phyloP scores from a whole-genome alignment of 1,139 yeast genomes.

The Yamadazyma sp. region DNA sequence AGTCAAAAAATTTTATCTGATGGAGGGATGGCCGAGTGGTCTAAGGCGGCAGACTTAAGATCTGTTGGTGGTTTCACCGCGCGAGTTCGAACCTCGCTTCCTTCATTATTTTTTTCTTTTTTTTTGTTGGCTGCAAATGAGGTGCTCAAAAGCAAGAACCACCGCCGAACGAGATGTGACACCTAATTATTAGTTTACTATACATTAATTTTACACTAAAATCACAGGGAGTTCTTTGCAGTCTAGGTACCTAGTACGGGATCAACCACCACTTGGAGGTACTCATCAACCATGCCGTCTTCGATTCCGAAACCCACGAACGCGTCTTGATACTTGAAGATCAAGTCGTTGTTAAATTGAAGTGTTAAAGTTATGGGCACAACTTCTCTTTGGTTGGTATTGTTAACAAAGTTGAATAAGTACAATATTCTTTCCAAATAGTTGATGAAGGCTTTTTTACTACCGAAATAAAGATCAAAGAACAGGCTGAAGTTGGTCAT shows the following conservation, averaged over 20 bases:
- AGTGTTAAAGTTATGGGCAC: constrained; percentile 21
- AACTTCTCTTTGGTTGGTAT: constrained; percentile 10
- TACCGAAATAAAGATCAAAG: constrained; percentile 29
- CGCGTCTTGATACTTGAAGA: constrained; percentile 17
- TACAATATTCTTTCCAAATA: constrained; percentile 31
- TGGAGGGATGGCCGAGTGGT: constrained; percentile 59
- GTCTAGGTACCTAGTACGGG: constrained; percentile 2
- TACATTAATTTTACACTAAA: too few relatives aligned
- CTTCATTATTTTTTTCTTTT: constrained; percentile 53
- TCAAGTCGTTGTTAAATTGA: constrained; percentile 22
- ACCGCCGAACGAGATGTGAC: too few relatives aligned
- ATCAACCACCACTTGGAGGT: constrained; percentile 24
- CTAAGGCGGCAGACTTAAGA: constrained; percentile 58
- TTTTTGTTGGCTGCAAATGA: constrained; percentile 16
- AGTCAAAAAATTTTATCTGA: neutral
- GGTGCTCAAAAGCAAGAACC: too few relatives aligned
- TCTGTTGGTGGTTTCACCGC: constrained; percentile 64
- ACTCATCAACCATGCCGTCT: constrained; percentile 23
- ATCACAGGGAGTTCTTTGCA: too few relatives aligned
- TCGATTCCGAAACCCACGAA: constrained; percentile 26
- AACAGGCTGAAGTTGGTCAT: constrained; percentile 19
- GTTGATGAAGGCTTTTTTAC: constrained; percentile 25
- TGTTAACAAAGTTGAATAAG: constrained; percentile 23
- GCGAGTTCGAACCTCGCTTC: constrained; percentile 89
- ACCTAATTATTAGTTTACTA: too few relatives aligned